Conservation (phyloP, 202 grass and related monocot species). For the Bolboschoenoplectus hybrid region DNA sequence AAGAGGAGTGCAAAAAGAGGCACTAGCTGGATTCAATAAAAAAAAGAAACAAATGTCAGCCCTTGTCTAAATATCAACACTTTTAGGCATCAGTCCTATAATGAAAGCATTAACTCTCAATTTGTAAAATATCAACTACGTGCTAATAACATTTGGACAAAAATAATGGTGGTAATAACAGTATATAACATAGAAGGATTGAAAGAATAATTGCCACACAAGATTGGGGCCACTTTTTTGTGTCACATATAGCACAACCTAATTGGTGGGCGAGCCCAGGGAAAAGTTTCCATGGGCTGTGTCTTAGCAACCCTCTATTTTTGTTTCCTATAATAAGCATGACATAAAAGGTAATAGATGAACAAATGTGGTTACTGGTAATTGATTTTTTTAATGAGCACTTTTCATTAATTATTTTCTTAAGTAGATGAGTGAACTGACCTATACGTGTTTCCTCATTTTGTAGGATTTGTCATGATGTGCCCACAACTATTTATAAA, state of each 20-base stretch:
- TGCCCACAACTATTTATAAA: conserved; percentile 99
- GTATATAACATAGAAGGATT: not conserved
- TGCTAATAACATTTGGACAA: not conserved
- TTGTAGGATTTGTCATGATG: conserved; percentile 99
- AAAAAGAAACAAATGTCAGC: not conserved
- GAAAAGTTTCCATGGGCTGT: not conserved
- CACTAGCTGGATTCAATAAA: not conserved
- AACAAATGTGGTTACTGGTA: not conserved
- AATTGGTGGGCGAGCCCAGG: not conserved
- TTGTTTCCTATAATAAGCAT: not conserved
- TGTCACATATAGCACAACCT: not conserved
- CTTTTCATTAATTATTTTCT: conserved; percentile 5
- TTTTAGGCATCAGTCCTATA: not conserved
- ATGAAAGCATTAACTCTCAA: not conserved
- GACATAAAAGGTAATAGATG: not conserved
- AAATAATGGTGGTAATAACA: not conserved
- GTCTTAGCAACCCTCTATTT: not conserved
- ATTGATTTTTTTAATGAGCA: not conserved
- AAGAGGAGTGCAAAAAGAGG: not conserved
- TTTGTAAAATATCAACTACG: not conserved
- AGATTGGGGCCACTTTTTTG: not conserved
- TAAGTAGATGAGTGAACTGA: conserved; percentile 8
- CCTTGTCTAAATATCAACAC: not conserved
- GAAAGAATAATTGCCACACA: not conserved
- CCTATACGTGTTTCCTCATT: conserved; percentile 35